Base-by-base conservation (phyloP, 1,284 basidiomycete species). In the Cutaneotrichosporon spelunceum region DNA sequence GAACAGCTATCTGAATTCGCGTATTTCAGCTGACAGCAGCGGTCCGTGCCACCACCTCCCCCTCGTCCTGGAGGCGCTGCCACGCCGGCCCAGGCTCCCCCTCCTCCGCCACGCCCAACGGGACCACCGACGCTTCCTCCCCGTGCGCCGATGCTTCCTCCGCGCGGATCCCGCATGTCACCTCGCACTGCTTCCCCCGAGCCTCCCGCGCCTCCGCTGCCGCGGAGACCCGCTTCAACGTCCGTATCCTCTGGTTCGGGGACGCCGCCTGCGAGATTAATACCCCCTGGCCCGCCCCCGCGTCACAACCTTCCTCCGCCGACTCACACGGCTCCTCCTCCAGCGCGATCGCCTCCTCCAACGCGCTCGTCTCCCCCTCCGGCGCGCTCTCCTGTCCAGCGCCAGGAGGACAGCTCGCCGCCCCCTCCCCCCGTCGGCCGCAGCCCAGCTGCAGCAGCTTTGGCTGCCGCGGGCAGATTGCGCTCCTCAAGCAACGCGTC, bases 161-260 rank as follows among this genome's bases (percentile, higher is more conserved):
- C 75, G 0, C 60, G 65, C 1, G 68, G 71, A 2, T 74, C 74
- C 2, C 67, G 72, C 8, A 49, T 69, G 8, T 61, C 70, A 2
- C 47, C 65, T 1, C 48, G 56, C 10, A 33, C 36, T 14, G 57
- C 66, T 0, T 55, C 44, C 14, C 59, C 60, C 1, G 60, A 64
- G 33, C 61, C 68, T 2, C 60, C 65, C 14, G 69, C 71, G 21
- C 72, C 71, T 1, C 53, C 68, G 0, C 60, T 71, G 13, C 72
- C 74, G 8, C 59, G 67, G 4, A 55, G 68, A 42, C 70, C 70
- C 7, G 57, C 58, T 45, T 33, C 68, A 63, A 7, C 48, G 67
- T 30, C 67, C 52, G 13, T 69, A 64, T 21, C 66, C 42, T 86
- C 87, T 70, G 86, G 77, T 67, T 82, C 56, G 8, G 84, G 73